phyloP scores from a whole-genome alignment of 257 asterid genomes.

The Cinchona pubescens region DNA sequence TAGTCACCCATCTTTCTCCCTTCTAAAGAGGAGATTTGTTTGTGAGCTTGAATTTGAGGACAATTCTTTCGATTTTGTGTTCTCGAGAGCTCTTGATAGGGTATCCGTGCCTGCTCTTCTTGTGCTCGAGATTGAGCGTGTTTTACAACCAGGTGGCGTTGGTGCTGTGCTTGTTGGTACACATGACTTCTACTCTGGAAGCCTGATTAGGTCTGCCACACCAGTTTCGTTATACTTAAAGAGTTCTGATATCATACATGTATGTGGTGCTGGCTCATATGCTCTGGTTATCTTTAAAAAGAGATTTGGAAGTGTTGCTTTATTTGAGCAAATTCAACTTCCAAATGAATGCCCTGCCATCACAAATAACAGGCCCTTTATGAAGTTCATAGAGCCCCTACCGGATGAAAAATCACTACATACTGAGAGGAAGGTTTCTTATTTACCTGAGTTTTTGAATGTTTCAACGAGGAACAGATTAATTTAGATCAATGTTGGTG shows the following conservation, averaged over 20 bases:
- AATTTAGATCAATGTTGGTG: constrained; percentile 69
- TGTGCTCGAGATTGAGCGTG: constrained; percentile 80
- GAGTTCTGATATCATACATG: constrained; percentile 55
- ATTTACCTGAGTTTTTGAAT: constrained; percentile 61
- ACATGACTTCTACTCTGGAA: constrained; percentile 39
- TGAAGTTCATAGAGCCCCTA: constrained; percentile 67
- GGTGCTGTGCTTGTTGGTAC: constrained; percentile 70
- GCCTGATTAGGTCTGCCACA: constrained; percentile 47
- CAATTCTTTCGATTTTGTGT: constrained; percentile 65
- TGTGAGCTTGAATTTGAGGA: constrained; percentile 65
- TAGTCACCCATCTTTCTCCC: constrained; percentile 72
- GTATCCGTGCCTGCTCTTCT: constrained; percentile 70
- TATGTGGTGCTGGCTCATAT: constrained; percentile 48
- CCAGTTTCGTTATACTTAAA: constrained; percentile 51
- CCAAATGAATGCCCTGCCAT: constrained; percentile 67
- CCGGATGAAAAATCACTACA: constrained; percentile 4
- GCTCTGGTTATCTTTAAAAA: constrained; percentile 63
- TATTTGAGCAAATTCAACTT: constrained; percentile 48
- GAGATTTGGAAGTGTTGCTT: constrained; percentile 35
- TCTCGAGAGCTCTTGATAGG: constrained; percentile 64
- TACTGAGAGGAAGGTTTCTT: constrained; percentile 27
- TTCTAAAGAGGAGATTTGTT: constrained; percentile 58
- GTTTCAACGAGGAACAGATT: constrained; percentile 71
- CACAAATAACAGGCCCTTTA: constrained; percentile 46
- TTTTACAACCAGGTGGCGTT: constrained; percentile 68